Conservation (phyloP, 2,329 filamentous ascomycete genomes). For the Parafenestella ontariensis region DNA sequence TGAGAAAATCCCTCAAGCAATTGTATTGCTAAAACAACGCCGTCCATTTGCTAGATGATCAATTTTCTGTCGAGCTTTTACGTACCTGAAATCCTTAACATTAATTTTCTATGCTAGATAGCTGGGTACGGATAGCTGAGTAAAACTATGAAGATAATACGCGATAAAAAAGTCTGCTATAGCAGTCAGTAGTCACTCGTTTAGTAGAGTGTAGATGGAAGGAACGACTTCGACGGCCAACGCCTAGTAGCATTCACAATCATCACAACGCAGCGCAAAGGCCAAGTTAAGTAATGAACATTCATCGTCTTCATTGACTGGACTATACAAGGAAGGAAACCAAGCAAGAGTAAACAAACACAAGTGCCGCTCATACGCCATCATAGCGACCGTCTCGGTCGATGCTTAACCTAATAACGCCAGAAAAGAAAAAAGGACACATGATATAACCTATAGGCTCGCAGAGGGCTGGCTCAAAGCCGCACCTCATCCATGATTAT, state of each 20-base stretch:
- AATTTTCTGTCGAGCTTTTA: no score
- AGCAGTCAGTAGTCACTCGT: no score
- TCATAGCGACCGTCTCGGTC: slow-evolving; percentile 1
- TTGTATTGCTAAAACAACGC: no score
- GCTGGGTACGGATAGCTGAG: no score
- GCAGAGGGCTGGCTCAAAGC: not conserved
- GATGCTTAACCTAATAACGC: slow-evolving; percentile 1
- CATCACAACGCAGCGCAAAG: not conserved
- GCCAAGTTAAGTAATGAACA: not conserved
- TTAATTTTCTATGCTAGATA: no score
- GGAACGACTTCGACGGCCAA: not conserved
- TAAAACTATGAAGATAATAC: no score
- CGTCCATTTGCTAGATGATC: no score
- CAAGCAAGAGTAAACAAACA: not conserved
- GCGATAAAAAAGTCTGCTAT: no score
- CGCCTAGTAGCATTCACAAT: no score
- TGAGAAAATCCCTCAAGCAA: no score
- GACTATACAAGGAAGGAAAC: not conserved
- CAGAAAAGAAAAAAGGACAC: not conserved
- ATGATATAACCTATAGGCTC: not conserved
- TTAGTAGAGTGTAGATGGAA: no score
- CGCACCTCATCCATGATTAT: not conserved
- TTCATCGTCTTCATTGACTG: slow-evolving; percentile 1
- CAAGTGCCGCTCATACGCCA: not conserved
- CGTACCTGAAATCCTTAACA: no score